Conservation (phyloP, 2,329 filamentous ascomycete species). For the Claviceps quebecensis region DNA sequence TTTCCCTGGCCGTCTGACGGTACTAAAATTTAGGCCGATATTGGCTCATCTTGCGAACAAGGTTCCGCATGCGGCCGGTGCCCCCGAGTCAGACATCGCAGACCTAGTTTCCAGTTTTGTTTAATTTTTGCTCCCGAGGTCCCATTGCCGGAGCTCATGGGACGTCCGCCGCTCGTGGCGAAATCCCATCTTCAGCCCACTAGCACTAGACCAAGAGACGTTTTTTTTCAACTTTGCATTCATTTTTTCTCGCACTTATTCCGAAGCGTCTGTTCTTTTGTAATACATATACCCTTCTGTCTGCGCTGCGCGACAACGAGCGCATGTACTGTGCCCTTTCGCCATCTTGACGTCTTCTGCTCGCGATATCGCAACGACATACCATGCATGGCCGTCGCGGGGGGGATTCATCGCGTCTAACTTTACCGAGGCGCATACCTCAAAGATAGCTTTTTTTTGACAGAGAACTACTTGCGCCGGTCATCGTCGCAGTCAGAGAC, state of each 20-base stretch:
- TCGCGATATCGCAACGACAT: not conserved
- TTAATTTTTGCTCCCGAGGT: not conserved
- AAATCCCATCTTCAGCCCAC: not conserved
- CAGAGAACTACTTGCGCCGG: not conserved
- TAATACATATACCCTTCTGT: too few relatives aligned
- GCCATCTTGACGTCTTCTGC: not conserved
- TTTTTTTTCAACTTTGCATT: not conserved
- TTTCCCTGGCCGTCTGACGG: not conserved
- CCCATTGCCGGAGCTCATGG: not conserved
- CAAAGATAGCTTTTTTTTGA: slow-evolving; percentile 4
- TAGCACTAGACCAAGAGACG: not conserved
- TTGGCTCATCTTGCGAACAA: not conserved
- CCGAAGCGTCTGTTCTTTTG: not conserved
- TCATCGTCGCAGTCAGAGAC: not conserved
- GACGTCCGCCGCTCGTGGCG: not conserved
- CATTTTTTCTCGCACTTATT: not conserved
- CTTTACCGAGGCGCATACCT: slow-evolving; percentile 1
- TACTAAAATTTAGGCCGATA: not conserved
- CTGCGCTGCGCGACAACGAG: not conserved
- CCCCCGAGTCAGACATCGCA: not conserved
- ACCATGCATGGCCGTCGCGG: slow-evolving; percentile 5
- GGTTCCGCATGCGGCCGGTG: not conserved
- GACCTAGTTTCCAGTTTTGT: not conserved
- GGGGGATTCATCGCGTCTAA: not conserved
- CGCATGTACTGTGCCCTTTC: not conserved